phyloP scores from a whole-genome alignment of 2,329 filamentous ascomycete genomes.

The Cercospora sp. region DNA sequence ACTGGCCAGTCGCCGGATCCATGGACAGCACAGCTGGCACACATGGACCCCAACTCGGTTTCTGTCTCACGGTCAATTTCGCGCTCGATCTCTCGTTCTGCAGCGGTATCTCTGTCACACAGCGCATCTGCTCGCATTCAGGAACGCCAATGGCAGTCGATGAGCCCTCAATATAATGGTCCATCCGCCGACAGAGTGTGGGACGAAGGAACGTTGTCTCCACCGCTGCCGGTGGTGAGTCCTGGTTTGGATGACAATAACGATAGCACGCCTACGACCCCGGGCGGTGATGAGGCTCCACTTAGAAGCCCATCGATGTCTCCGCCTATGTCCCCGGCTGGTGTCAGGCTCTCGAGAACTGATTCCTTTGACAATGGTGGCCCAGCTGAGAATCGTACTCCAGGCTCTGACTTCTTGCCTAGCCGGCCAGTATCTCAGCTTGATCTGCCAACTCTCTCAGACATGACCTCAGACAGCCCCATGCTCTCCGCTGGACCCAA shows the following conservation, averaged over 20 bases:
- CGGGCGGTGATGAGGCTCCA: conserved; percentile 4
- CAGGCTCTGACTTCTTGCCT: conserved; percentile 19
- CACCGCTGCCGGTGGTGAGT: conserved; percentile 8
- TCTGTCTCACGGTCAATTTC: conserved; percentile 3
- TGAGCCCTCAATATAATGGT: conserved; percentile 10
- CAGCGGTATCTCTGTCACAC: neutral
- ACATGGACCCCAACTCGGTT: conserved; percentile 1
- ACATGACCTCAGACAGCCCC: conserved; percentile 4
- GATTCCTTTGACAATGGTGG: conserved; percentile 9
- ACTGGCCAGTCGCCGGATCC: conserved; percentile 2
- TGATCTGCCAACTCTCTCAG: conserved; percentile 13
- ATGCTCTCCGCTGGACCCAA: conserved; percentile 2
- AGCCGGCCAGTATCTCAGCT: conserved; percentile 21
- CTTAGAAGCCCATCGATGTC: conserved; percentile 7
- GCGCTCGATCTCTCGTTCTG: neutral
- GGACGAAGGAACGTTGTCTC: conserved; percentile 1
- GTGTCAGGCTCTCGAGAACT: conserved; percentile 8
- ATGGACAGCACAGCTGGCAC: conserved; percentile 6
- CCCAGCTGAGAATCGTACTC: conserved; percentile 7
- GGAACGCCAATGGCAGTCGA: conserved; percentile 11
- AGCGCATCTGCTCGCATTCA: conserved; percentile 4
- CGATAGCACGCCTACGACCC: conserved; percentile 11
- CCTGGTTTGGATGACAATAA: conserved; percentile 15
- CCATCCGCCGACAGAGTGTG: neutral
- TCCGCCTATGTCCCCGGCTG: conserved; percentile 7